A percentile compares a stretch with the other conserved stretches of the same genome.
phyloP scores from a whole-genome alignment of 352 stramenopile species.

The Pythium periplocum region DNA sequence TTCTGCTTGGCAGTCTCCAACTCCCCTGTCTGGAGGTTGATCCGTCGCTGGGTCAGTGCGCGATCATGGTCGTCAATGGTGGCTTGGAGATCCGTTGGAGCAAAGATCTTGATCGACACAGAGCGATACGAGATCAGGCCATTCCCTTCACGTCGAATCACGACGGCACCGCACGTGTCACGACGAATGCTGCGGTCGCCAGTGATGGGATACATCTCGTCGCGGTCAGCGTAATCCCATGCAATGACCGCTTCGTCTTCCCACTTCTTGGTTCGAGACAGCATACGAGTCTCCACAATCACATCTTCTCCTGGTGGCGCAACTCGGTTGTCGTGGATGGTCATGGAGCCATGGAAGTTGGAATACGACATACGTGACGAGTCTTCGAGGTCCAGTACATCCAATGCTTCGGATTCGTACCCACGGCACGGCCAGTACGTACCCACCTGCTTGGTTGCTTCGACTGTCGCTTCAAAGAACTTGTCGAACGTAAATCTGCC shows the following conservation, averaged over 20 bases:
- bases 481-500: constrained; percentile 27
- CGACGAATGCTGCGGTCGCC: constrained; percentile 29
- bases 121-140: constrained; percentile 54
- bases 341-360: constrained; percentile 29
- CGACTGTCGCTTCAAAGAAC: constrained; percentile 35
- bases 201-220: constrained; percentile 36
- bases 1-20: constrained; percentile 38
- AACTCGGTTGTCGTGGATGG: constrained; percentile 26
- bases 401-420: constrained; percentile 30
- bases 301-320: constrained; percentile 21
- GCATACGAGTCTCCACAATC: constrained; percentile 48
- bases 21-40: constrained; percentile 51
- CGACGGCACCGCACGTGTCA: constrained; percentile 42
- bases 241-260: constrained; percentile 34
- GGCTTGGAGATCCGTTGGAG: constrained; percentile 22
- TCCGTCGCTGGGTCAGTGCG: constrained; percentile 29
- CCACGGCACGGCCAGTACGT: constrained; percentile 46
- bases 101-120: constrained; percentile 57
- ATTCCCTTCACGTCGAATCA: constrained; percentile 32
- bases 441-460: constrained; percentile 42
- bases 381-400: constrained; percentile 24
- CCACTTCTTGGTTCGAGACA: constrained; percentile 35
- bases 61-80: constrained; percentile 26
- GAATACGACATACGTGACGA: constrained; percentile 44
- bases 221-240: constrained; percentile 69